Evolutionary conservation across 2,329 filamentous ascomycete species (phyloP), one percentile per base, ranked within the genome.

Genomic region (Dothistroma pini): DNA sequence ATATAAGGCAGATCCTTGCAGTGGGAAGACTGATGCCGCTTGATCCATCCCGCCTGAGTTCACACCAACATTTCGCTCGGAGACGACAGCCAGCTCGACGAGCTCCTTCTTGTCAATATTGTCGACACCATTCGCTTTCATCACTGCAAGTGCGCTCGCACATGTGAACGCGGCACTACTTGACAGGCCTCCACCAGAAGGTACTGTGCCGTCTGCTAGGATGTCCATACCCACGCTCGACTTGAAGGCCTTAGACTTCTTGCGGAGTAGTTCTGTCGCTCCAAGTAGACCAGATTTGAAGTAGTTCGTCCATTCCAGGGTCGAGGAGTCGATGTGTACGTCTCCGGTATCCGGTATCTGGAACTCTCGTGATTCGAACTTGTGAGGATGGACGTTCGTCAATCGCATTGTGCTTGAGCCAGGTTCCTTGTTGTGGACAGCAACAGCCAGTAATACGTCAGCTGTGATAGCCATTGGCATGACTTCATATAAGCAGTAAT

Each of bases 1-100:
- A 73, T 96, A 93, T 49, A 97, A 85, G 10, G 95, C 92, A 44
- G 89, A 90, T 55, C 91, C 93, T 66, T 88, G 87, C 70, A 91
- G 84, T 0, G 92, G 93, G 77, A 99, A 95, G 65, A 99, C 93
- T 0, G 93, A 97, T 35, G 95, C 95, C 14, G 92, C 88, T 79
- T 99, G 95, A 73, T 99, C 95, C 95, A 99, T 97, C 59, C 93
- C 95, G 75, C 95, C 95, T 5, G 92, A 96, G 78, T 97, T 97
- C 69, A 99, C 95, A 56, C 95, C 95, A 4, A 97, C 95, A 16
- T 90, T 88, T 59, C 95, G 86, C 79, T 99, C 95, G 51, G 92
- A 96, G 41, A 97, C 91, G 68, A 99, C 93, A 22, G 95, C 93
- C 56, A 97, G 83, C 78, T 97, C 93, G 1, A 93, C 90, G 49